Conservation (phyloP, 2,329 filamentous ascomycete genomes). For the Stachybotrys chlorohalonatus region DNA sequence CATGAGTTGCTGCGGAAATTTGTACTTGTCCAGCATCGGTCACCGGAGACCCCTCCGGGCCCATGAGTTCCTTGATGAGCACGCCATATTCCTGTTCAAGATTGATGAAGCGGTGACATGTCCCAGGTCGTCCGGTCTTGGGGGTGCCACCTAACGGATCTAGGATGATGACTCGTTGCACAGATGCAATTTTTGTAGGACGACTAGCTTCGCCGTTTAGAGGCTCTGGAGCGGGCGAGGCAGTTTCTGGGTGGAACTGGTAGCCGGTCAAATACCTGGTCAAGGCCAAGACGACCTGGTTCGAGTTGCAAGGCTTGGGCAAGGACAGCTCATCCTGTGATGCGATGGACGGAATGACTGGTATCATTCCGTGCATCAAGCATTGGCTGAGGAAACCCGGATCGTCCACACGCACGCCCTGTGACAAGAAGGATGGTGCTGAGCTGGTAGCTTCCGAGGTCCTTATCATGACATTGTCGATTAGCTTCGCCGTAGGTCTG, state of each 20-base stretch:
- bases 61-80: slow-evolving; percentile 53
- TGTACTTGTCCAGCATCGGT: slow-evolving; percentile 19
- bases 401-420: slow-evolving; percentile 20
- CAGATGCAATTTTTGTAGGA: slow-evolving; percentile 43
- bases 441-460: neutral
- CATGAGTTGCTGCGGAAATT: slow-evolving; percentile 36
- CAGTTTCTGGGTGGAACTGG: slow-evolving; percentile 25
- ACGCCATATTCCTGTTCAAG: slow-evolving; percentile 78
- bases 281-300: slow-evolving; percentile 66
- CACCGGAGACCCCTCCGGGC: slow-evolving; percentile 15
- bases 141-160: slow-evolving; percentile 84
- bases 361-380: slow-evolving; percentile 21
- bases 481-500: slow-evolving; percentile 56
- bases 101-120: slow-evolving; percentile 63
- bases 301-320: slow-evolving; percentile 31
- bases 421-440: slow-evolving; percentile 11
- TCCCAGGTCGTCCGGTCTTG: slow-evolving; percentile 32
- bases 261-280: slow-evolving; percentile 67
- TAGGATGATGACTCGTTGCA: slow-evolving; percentile 83
- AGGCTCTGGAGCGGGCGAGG: slow-evolving; percentile 1
- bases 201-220: slow-evolving; percentile 21
- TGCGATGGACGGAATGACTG: slow-evolving; percentile 32
- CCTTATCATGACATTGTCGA: slow-evolving; percentile 37
- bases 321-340: slow-evolving; percentile 29
- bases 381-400: slow-evolving; percentile 19